Percentiles rank a stretch among this genome's conserved stretches.
Evolutionary conservation across 176 grass and related monocot species (phyloP).

Genomic region (Coix lacrymajobi): DNA sequence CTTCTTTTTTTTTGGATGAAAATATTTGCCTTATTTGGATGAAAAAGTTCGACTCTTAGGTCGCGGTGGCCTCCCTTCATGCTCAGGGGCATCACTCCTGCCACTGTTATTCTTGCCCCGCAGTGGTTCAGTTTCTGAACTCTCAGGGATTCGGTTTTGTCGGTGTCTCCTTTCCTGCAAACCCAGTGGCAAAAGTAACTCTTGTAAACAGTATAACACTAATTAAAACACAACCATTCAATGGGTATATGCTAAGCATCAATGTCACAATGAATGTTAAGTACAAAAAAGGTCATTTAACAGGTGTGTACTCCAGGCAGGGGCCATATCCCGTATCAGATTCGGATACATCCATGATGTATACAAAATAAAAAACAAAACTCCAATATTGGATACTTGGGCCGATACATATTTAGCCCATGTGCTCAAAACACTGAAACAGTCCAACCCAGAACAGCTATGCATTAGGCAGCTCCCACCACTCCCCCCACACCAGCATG

Average conservation of each 20-base stretch:
- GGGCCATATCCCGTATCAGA: background rate
- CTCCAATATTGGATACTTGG: background rate
- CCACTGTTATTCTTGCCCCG: constrained; percentile 71
- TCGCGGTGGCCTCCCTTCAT: constrained; percentile 47
- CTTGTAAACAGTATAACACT: background rate
- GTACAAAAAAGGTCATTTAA: background rate
- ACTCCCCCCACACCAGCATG: background rate
- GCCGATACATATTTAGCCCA: background rate
- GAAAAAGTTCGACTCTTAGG: constrained; percentile 39
- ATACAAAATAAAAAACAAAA: background rate
- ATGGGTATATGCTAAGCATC: background rate
- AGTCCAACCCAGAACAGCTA: background rate
- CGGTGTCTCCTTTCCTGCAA: constrained; percentile 80
- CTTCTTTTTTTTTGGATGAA: background rate
- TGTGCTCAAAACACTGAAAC: background rate
- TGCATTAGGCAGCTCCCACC: background rate
- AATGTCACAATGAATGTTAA: background rate
- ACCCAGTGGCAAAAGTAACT: constrained; percentile 8
- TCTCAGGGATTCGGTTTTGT: constrained; percentile 41
- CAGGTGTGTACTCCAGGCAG: background rate
- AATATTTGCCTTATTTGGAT: constrained; percentile 39
- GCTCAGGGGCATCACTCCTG: constrained; percentile 78
- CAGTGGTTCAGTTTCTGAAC: constrained; percentile 51
- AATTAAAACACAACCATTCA: background rate
- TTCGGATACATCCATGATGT: background rate